Evolutionary conservation across 495 filamentous ascomycete species (phyloP), one percentile per base, ranked within the genome.

Genomic region (Penicillium alfredii): DNA sequence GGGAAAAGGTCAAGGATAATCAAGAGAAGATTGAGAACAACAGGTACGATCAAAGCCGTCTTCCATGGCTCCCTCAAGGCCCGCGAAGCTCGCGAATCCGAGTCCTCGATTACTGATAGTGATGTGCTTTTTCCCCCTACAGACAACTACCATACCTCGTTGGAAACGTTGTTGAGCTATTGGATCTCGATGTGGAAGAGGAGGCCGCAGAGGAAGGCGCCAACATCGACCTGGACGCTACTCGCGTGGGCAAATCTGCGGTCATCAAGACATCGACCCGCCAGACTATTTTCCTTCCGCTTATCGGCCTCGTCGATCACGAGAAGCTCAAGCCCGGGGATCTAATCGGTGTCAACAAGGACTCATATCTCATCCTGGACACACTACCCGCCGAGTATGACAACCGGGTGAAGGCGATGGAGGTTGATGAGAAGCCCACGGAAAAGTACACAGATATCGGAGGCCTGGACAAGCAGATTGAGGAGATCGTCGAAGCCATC

Each of bases 201-300:
- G 92, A 97, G 61, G 90, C 88, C 4, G 86, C 82, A 24, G 93
- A 97, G 67, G 92, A 98, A 61, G 92, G 92, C 21, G 92, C 92
- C 45, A 97, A 99, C 56, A 94, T 97, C 63, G 92, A 99, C 60
- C 75, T 99, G 20, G 92, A 99, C 64, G 92, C 93, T 43, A 96
- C 89, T 20, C 78, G 92, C 29, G 86, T 96, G 8, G 92, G 92
- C 61, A 97, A 97, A 64, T 96, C 90, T 5, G 92, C 93, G 25
- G 93, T 99, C 56, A 97, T 99, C 76, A 99, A 99, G 67, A 99
- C 92, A n/a, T 96, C 90, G 7, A 99, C 92, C 10, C 76, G 92
- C 40, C 92, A 99, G 66, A 99, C 92, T 29, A 99, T 99, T 62
- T 99, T 97, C 74, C 75, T 99, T 18, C 92, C 92, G 15, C 81